These are phyloP conservation scores for Tricharina praecox DNA, from an alignment of 495 filamentous ascomycete genomes.

Conservation along the genomic window DNA sequence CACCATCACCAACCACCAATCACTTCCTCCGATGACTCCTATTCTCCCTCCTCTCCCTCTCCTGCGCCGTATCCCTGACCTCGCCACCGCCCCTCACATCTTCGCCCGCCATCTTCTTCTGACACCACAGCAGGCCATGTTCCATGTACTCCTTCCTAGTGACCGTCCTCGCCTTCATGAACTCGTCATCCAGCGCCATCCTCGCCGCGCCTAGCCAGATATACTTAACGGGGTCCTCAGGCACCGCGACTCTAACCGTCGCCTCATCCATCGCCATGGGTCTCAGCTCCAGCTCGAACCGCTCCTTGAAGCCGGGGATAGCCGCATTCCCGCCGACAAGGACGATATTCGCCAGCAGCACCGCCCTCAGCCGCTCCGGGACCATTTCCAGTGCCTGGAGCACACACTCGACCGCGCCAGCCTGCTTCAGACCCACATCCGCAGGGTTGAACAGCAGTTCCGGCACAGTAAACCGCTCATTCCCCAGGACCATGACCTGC, in stretches of 20 bases:
- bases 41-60: conserved; percentile 13
- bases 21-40: conserved; percentile 22
- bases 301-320: conserved; percentile 64
- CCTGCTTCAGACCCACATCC: conserved; percentile 75
- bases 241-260: conserved; percentile 51
- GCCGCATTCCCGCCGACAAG: conserved; percentile 74
- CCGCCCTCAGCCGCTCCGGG: conserved; percentile 58
- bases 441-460: conserved; percentile 75
- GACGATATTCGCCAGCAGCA: conserved; percentile 70
- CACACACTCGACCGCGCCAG: conserved; percentile 62
- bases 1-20: too few relatives aligned
- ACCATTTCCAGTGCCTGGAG: conserved; percentile 63
- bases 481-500: conserved; percentile 70
- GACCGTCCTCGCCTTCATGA: conserved; percentile 46
- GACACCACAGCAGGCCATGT: conserved; percentile 60
- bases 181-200: conserved; percentile 49
- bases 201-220: conserved; percentile 72
- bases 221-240: conserved; percentile 58
- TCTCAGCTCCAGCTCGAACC: conserved; percentile 63
- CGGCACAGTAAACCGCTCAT: conserved; percentile 81
- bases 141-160: conserved; percentile 84
- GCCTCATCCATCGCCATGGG: conserved; percentile 61
- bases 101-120: conserved; percentile 47
- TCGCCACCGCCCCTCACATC: conserved; percentile 9
- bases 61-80: conserved; percentile 5